Evolutionary conservation across 495 filamentous ascomycete genomes (phyloP).

Genomic region (Eremomyces bilateralis): DNA sequence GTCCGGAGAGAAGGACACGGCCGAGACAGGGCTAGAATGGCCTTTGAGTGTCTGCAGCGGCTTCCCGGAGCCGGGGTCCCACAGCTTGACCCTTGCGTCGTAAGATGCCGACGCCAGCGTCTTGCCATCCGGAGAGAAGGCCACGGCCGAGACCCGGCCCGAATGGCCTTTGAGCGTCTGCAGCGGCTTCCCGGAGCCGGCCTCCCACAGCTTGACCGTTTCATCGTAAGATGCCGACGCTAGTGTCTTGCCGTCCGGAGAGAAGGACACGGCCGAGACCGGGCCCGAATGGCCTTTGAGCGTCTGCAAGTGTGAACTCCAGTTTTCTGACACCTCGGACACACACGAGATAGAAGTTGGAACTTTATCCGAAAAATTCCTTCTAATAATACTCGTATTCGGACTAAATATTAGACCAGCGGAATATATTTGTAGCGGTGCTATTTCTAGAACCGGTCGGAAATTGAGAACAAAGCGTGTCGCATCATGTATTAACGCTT

Average conservation of each 20-base stretch:
- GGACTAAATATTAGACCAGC: constrained; percentile 20
- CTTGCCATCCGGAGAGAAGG: no score
- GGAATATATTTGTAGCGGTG: constrained; percentile 16
- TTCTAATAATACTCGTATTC: constrained; percentile 12
- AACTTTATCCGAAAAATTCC: constrained; percentile 3
- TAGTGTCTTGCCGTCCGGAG: no score
- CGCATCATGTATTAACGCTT: constrained; percentile 17
- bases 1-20: no score
- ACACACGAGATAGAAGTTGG: constrained; percentile 1
- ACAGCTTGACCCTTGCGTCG: no score
- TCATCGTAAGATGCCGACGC: no score
- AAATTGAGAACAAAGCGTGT: constrained; percentile 17
- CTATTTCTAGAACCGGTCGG: constrained; percentile 10
- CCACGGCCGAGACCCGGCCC: no score
- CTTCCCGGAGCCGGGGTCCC: background rate
- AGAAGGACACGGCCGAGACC: no score
- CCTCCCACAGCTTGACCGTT: no score
- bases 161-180: no score
- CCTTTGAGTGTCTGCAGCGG: background rate
- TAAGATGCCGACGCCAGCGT: constrained; percentile 1
- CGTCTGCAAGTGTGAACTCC: constrained; percentile 2
- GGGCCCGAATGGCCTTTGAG: no score
- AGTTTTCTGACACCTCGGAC: constrained; percentile 3
- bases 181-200: no score
- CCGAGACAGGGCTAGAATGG: no score